Evolutionary conservation across 108 stramenopile genomes (phyloP).

Genomic region (Cyclotella choctawhatcheeana): DNA sequence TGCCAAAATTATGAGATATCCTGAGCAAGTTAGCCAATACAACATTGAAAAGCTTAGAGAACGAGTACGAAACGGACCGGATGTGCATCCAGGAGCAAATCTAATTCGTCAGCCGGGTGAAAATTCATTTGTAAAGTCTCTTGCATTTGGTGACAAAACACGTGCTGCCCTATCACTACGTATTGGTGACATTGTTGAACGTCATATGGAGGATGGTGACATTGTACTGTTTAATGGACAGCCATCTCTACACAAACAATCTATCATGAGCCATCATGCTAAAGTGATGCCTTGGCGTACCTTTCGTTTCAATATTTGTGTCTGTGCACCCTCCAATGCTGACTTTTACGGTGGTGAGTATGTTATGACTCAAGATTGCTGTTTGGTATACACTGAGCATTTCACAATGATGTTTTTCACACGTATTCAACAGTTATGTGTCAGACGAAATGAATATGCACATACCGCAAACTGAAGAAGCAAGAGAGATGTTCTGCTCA

Average conservation of each 20-base stretch:
- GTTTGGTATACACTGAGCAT: not conserved
- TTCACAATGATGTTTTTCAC: not conserved
- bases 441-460: conserved; percentile 99
- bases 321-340: conserved; percentile 98
- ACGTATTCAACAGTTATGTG: not conserved
- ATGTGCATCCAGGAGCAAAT: conserved; percentile 98
- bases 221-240: conserved; percentile 99
- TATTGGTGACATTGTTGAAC: conserved; percentile 96
- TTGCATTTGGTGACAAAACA: conserved; percentile 91
- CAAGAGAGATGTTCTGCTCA: conserved; percentile 89
- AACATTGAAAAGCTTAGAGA: conserved; percentile 93
- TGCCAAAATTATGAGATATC: conserved; percentile 97
- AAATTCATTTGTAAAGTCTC: conserved; percentile 80
- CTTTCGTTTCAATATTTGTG: conserved; percentile 99
- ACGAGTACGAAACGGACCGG: conserved; percentile 91
- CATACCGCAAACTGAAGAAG: conserved; percentile 99
- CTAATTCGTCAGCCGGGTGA: conserved; percentile 75
- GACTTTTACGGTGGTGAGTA: conserved; percentile 93
- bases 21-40: conserved; percentile 93
- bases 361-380: not conserved
- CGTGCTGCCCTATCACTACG: conserved; percentile 79
- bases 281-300: conserved; percentile 96
- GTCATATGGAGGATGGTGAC: conserved; percentile 98
- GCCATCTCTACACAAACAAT: conserved; percentile 97
- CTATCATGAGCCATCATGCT: conserved; percentile 97